phyloP scores from a whole-genome alignment of 202 grass and related monocot genomes.

The Setaria italica region DNA sequence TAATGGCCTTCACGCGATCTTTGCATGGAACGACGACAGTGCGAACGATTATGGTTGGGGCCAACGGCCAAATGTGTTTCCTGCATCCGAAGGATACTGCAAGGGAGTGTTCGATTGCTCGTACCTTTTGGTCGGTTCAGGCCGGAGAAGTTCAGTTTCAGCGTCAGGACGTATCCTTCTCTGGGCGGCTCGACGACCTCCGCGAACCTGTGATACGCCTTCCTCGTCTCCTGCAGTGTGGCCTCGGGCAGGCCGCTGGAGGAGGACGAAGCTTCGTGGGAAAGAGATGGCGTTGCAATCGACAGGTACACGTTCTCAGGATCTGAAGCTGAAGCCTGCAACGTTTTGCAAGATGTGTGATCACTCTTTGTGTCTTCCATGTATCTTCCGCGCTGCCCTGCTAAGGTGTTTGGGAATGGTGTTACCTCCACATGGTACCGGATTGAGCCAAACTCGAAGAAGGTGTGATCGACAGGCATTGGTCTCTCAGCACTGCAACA shows the following conservation, averaged over 20 bases:
- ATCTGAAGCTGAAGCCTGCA: constrained; percentile 68
- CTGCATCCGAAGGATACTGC: too few relatives aligned
- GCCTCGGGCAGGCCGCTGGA: constrained; percentile 50
- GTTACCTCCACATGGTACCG: constrained; percentile 76
- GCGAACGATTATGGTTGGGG: too few relatives aligned
- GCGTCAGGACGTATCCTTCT: constrained; percentile 74
- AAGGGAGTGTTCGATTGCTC: not conserved
- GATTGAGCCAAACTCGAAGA: constrained; percentile 80
- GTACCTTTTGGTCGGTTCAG: constrained; percentile 62
- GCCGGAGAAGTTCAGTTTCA: constrained; percentile 76
- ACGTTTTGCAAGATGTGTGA: not conserved
- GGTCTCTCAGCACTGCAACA: constrained; percentile 59
- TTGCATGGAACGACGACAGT: not conserved
- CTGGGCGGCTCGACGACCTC: constrained; percentile 66
- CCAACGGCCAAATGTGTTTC: too few relatives aligned
- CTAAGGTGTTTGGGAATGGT: not conserved
- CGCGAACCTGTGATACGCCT: constrained; percentile 50
- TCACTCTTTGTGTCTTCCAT: not conserved
- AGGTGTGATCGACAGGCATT: constrained; percentile 79
- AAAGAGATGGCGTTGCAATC: constrained; percentile 73
- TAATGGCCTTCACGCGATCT: constrained; percentile 66
- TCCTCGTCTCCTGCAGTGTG: constrained; percentile 71
- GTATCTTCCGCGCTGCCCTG: too few relatives aligned
- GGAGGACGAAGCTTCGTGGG: constrained; percentile 44
- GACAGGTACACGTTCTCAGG: constrained; percentile 72